Base-by-base conservation (phyloP, 176 grass and related monocot genomes). In the Neostapfia colusana region DNA sequence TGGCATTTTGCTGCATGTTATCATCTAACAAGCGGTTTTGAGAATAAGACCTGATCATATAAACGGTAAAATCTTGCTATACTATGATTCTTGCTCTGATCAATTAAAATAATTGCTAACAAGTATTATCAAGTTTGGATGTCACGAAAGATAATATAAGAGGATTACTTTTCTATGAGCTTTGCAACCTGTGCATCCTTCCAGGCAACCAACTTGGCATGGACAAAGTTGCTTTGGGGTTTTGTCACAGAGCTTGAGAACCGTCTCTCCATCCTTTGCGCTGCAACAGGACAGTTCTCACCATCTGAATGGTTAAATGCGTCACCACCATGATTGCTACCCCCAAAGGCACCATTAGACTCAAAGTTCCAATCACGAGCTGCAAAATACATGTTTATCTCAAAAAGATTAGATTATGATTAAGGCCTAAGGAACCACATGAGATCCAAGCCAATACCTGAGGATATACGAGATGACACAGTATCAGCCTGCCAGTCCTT, bases 201-300 rank as follows among this genome's bases (percentile, higher is more conserved):
- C 93, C 87, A 96, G 65, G 70, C 75, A 82, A 80, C 86, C 71
- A 92, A 83, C 68, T 90, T 87, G 79, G 82, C 55, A 13, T 81
- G 84, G 53, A 92, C 63, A 45, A 62, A 64, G 79, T 81, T 65
- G 55, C 65, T 73, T 60, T 46, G 56, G 2, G 65, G 44, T 81
- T 77, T 86, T 49, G 60, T 38, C 20, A 20, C 59, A 41, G 77
- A 68, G 62, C 61, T 56, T 50, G 35, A 72, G 27, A 80, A 6
- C 43, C 66, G 72, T 45, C 71, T 83, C 59, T 80, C 56, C 76
- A 76, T 67, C 62, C 76, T 81, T 37, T 42, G 73, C 28, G 17
- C 72, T 62, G 53, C 46, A 60, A 53, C 81, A 49, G 72, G 54
- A 80, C 26, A 43, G 39, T 67, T 84, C 5, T 51, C 48, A 51